Evolutionary conservation across 768 basidiomycete species (phyloP).

Genomic region (Agrocybe praecox): DNA sequence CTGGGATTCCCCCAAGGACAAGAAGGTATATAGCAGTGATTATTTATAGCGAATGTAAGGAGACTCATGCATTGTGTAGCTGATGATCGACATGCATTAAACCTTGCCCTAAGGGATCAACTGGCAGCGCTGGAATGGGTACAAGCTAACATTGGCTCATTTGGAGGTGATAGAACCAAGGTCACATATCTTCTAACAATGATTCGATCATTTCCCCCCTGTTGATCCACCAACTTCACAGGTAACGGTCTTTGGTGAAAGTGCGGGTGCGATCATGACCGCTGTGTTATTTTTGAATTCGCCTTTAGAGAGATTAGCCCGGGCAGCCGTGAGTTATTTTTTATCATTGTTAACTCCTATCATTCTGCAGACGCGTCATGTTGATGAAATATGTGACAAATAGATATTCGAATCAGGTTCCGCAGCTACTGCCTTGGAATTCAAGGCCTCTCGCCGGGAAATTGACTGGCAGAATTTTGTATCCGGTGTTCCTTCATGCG

Average conservation of each 20-base stretch:
- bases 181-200: constrained; percentile 5
- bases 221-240: constrained; percentile 9
- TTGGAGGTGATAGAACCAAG: constrained; percentile 55
- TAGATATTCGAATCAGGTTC: constrained; percentile 48
- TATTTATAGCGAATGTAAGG: background rate
- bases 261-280: constrained; percentile 53
- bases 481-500: constrained; percentile 34
- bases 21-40: constrained; percentile 26
- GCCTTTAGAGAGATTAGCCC: constrained; percentile 30
- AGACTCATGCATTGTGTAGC: constrained; percentile 23
- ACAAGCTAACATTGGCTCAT: constrained; percentile 56
- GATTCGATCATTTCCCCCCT: background rate
- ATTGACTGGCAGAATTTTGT: constrained; percentile 42
- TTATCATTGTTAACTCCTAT: background rate
- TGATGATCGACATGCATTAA: constrained; percentile 35
- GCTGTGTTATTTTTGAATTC: constrained; percentile 40
- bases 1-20: constrained; percentile 46
- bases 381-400: no score
- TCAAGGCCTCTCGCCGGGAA: constrained; percentile 30
- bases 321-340: constrained; percentile 26
- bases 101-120: constrained; percentile 50
- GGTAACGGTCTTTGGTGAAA: constrained; percentile 59
- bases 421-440: constrained; percentile 34
- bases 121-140: constrained; percentile 53
- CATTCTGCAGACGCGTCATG: no score